Base-by-base conservation (phyloP, 78 protist species). In the Mastigamoeba balamuthi region DNA sequence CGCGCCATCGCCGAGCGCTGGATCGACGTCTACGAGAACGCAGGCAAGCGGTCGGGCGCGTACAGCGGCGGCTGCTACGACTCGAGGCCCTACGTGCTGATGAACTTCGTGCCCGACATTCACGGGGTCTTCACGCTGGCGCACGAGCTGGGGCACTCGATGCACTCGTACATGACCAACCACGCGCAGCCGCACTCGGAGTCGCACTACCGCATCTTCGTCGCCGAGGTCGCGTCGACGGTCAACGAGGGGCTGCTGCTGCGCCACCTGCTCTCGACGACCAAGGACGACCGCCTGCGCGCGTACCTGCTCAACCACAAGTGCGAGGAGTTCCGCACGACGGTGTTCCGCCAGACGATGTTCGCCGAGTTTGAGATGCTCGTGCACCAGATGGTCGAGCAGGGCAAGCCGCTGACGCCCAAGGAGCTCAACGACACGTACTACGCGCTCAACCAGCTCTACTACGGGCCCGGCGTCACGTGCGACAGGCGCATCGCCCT, bases 141-240 rank as follows among this genome's bases (percentile, higher is more conserved):
- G 10, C 78, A 74, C 42, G 78, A 74, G 23, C 75, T 64, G 27
- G 78, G 78, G 33, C 78, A 74, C 17, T 17, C 79, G 28, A 74
- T 74, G 78, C 78, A 74, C 36, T 68, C 71, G 29, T 17, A 7
- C 40, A 7, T 66, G 25, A 27, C 78, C n/a, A 68, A 9, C 28
- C 38, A 38, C 17, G 17, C 17, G 17, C 58, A 48, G 58, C 58
- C 58, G 58, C 58, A 48, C 17, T 17, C 17, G 33, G 17, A 48
- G 17, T 48, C 17, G 17, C 17, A 17, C 58, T 48, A 48, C 58
- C 58, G 58, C 17, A 48, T 48, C 17, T 48, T 48, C 17, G 58
- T 48, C 17, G 58, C 58, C 17, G 58, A 48, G 17, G 58, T 48
- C 17, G 58, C 58, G 17, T 25, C 33, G 33, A 48, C 58, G 17